phyloP scores from a whole-genome alignment of 306 rosid genomes.

The Luffa aegyptiaca region DNA sequence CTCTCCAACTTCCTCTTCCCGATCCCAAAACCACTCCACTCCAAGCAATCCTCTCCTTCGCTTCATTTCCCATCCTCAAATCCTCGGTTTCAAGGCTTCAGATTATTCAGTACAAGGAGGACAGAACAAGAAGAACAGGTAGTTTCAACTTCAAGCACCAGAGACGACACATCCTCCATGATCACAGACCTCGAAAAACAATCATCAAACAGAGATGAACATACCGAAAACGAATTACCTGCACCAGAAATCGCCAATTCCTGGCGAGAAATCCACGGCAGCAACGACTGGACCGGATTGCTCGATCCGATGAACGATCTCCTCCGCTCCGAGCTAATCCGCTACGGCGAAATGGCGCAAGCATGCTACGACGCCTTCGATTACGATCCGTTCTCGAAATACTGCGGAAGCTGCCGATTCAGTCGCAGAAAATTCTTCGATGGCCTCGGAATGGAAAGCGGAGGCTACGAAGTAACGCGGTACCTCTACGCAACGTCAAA shows the following conservation, averaged over 20 bases:
- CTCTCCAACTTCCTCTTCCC: background rate
- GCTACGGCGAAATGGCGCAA: conserved; percentile 56
- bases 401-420: conserved; percentile 63
- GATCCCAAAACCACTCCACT: background rate
- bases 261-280: conserved; percentile 77
- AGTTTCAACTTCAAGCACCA: background rate
- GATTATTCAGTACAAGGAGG: background rate
- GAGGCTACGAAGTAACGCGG: conserved; percentile 58
- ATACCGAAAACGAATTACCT: background rate
- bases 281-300: conserved; percentile 59
- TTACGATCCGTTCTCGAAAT: conserved; percentile 53
- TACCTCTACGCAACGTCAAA: conserved; percentile 84
- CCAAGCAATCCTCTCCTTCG: background rate
- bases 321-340: conserved; percentile 54
- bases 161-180: background rate
- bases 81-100: background rate
- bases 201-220: background rate
- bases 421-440: conserved; percentile 43
- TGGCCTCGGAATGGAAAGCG: conserved; percentile 43
- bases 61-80: background rate
- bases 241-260: background rate
- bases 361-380: conserved; percentile 76
- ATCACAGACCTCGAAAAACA: background rate
- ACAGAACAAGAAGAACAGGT: background rate
- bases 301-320: conserved; percentile 71